Percentiles rank a stretch among this genome's conserved stretches.
Conservation (phyloP, 2,329 filamentous ascomycete genomes). For the Colletotrichum aenigma region DNA sequence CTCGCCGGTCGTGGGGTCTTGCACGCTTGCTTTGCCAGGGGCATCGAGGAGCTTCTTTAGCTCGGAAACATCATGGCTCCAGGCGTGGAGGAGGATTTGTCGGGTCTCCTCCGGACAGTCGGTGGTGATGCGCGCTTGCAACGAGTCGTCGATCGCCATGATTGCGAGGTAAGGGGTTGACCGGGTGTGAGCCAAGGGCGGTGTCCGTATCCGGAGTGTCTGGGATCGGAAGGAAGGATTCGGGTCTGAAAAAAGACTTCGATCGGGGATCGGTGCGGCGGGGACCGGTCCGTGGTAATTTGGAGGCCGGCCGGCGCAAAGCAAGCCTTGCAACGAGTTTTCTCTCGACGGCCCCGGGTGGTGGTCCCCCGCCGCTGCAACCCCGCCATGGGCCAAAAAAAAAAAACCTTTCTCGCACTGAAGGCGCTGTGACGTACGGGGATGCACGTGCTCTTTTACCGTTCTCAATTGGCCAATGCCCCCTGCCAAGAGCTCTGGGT, state of each 20-base stretch:
- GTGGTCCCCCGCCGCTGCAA: neutral
- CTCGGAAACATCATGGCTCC: slow-evolving; percentile 65
- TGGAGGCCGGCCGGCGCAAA: slow-evolving; percentile 5
- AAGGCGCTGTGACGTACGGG: slow-evolving; percentile 9
- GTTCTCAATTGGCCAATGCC: slow-evolving; percentile 17
- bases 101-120: slow-evolving; percentile 56
- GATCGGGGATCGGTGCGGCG: slow-evolving; percentile 3
- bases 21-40: slow-evolving; percentile 71
- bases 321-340: neutral
- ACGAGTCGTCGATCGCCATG: slow-evolving; percentile 50
- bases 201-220: neutral
- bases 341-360: neutral
- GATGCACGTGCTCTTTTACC: slow-evolving; percentile 9
- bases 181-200: neutral
- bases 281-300: neutral
- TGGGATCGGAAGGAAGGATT: neutral
- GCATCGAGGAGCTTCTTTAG: slow-evolving; percentile 73
- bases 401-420: neutral
- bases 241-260: neutral
- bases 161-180: neutral
- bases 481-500: slow-evolving; percentile 1
- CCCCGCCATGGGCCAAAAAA: slow-evolving; percentile 1
- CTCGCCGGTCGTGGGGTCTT: slow-evolving; percentile 84
- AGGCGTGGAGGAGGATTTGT: slow-evolving; percentile 58
- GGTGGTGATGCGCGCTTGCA: slow-evolving; percentile 57